Conservation (phyloP, 768 basidiomycete species). For the Hygrophoropsis aurantiaca region DNA sequence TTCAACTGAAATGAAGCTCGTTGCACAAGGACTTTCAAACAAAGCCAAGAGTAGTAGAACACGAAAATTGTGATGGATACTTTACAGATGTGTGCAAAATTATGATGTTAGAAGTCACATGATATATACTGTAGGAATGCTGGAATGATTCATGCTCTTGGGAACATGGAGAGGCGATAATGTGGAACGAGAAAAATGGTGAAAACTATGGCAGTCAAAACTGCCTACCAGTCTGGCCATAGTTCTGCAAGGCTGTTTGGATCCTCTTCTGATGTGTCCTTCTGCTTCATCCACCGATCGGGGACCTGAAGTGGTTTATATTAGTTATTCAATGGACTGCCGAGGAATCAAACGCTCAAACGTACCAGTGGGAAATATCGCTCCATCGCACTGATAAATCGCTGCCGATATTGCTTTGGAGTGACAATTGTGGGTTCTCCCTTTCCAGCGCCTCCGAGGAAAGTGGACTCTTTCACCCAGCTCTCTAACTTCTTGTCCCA, state of each 20-base stretch:
- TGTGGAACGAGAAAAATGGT: no score
- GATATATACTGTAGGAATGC: no score
- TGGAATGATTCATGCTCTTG: no score
- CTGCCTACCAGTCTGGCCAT: slow-evolving; percentile 61
- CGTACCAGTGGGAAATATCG: slow-evolving; percentile 83
- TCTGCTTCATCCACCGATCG: slow-evolving; percentile 90
- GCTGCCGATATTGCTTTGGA: slow-evolving; percentile 89
- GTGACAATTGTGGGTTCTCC: slow-evolving; percentile 97
- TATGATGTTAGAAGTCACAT: no score
- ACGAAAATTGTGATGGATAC: slow-evolving; percentile 17
- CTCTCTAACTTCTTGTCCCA: slow-evolving; percentile 99
- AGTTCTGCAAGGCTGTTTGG: slow-evolving; percentile 51
- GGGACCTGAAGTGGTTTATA: slow-evolving; percentile 57
- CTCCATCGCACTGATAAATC: slow-evolving; percentile 87
- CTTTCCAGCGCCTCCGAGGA: slow-evolving; percentile 77
- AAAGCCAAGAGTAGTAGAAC: slow-evolving; percentile 33
- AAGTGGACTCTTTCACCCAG: slow-evolving; percentile 95
- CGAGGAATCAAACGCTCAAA: slow-evolving; percentile 5
- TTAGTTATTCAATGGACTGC: background rate
- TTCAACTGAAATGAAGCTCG: slow-evolving; percentile 58
- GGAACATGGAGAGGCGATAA: no score
- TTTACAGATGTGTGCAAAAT: no score
- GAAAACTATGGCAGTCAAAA: no score
- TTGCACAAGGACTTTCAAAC: slow-evolving; percentile 48
- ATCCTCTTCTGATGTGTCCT: slow-evolving; percentile 77